A percentile compares a stretch with the other conserved stretches of the same genome.
These are phyloP conservation scores for Melampsora larici-populina DNA, from an alignment of 1,284 basidiomycete genomes.

Conservation along the genomic window DNA sequence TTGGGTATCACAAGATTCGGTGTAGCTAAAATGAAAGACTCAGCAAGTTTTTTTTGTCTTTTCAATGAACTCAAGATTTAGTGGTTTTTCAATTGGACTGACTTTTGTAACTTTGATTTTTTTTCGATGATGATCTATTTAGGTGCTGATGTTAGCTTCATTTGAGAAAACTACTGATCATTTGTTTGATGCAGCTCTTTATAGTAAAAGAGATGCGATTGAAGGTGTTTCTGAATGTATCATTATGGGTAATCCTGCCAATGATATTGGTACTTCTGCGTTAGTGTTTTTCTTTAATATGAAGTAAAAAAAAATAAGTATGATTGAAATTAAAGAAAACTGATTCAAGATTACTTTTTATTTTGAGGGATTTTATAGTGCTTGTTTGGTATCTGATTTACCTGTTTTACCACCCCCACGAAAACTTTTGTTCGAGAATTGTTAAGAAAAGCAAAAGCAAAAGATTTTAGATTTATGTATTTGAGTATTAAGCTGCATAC, in stretches of 20 bases:
- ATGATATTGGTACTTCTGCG: constrained; percentile 92
- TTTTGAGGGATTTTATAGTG: constrained; percentile 7
- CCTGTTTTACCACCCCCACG: constrained; percentile 32
- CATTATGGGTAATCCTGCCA: constrained; percentile 98
- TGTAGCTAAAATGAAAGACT: constrained; percentile 99
- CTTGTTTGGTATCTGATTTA: constrained; percentile 42
- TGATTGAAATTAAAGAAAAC: not conserved
- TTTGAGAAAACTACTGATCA: constrained; percentile 99
- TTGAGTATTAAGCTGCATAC: too few relatives aligned
- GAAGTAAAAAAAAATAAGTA: not conserved
- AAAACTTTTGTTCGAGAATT: constrained; percentile 35
- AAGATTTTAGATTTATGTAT: too few relatives aligned
- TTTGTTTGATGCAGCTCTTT: constrained; percentile 94
- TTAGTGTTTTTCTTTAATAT: constrained; percentile 56
- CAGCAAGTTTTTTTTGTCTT: constrained; percentile 60
- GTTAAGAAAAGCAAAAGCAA: not conserved
- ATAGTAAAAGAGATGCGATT: constrained; percentile 90
- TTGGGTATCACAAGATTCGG: constrained; percentile 98
- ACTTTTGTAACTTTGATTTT: not conserved
- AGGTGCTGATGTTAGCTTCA: constrained; percentile 84
- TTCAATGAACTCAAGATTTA: not conserved
- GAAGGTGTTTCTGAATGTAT: constrained; percentile 98
- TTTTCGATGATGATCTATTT: not conserved
- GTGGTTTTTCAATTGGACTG: not conserved
- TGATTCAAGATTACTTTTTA: not conserved